These are phyloP conservation scores for Striga asiatica DNA, from an alignment of 257 asterid species.

Conservation along the genomic window DNA sequence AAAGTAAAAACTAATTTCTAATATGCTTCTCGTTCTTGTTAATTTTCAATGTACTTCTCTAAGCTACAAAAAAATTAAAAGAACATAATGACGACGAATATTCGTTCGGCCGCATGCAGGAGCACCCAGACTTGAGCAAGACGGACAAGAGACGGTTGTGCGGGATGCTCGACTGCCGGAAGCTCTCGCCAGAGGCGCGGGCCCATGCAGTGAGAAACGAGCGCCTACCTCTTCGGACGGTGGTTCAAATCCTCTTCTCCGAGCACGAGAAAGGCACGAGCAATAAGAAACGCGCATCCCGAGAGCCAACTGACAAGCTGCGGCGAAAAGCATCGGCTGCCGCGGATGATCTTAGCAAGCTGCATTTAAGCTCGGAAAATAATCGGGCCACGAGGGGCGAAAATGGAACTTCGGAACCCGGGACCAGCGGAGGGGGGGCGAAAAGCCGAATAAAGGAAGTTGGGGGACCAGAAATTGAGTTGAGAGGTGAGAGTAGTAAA, in stretches of 20 bases:
- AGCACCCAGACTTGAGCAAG: constrained; percentile 58
- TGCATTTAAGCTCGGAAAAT: constrained; percentile 12
- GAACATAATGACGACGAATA: background rate
- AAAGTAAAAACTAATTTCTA: too few relatives aligned
- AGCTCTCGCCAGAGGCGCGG: constrained; percentile 45
- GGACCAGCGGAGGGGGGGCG: constrained; percentile 21
- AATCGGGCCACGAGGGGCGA: constrained; percentile 10
- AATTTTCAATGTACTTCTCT: background rate
- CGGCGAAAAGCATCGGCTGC: constrained; percentile 16
- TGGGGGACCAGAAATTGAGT: background rate
- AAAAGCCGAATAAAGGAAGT: constrained; percentile 18
- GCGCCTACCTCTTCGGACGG: constrained; percentile 52
- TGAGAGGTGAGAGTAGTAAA: constrained; percentile 10
- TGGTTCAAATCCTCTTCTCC: constrained; percentile 63
- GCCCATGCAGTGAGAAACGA: constrained; percentile 63
- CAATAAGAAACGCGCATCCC: background rate
- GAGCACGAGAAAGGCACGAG: constrained; percentile 44
- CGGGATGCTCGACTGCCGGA: constrained; percentile 48
- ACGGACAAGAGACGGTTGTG: constrained; percentile 51
- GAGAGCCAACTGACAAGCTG: constrained; percentile 5
- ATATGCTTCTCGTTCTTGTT: background rate
- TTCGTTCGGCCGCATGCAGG: constrained; percentile 19
- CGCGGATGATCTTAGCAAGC: constrained; percentile 22
- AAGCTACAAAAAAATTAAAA: too few relatives aligned
- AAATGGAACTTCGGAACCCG: constrained; percentile 12